Evolutionary conservation across 345 rosid species (phyloP), one percentile per base, ranked within the genome.

Genomic region (Capsella bursapastoris): DNA sequence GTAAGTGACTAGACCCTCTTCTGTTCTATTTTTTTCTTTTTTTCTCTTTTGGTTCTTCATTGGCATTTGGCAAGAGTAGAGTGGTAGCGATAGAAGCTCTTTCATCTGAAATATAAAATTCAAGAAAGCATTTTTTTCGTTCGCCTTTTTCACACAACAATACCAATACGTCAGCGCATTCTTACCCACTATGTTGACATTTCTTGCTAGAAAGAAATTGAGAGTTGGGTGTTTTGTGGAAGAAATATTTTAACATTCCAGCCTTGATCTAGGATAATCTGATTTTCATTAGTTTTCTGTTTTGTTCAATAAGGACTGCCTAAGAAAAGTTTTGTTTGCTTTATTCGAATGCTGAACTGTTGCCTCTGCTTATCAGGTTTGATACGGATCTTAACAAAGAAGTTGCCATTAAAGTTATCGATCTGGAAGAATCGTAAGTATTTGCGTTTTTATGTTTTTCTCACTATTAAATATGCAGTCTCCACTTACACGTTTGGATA

Each of bases 381-480:
- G 99, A 95, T 70, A 87, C 85, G 83, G 98, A 87, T 35, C 94
- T 95, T 75, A 87, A 87, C 87, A 92, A 92, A 85, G 98, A 88
- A 29, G 97, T 95, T 82, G 99, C 99, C 68, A 95, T 95, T 66
- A 95, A 95, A 87, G 99, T 95, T 69, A 95, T 95, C 78, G 99
- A 95, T 79, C 86, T 95, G 68, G 99, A 95, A 82, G 99, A 95
- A 87, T 92, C 99, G 98, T 95, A 88, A 90, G 98, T 85, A 57
- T 45, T 31, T 44, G 4, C 3, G 5, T 71, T 32, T 64, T 35
- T 8, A 40, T 56, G 2, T 48, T 57, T 48, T 64, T 57, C 29
- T 65, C 27, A 8, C 40, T 48, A 5, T 70, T 31, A 29, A n/a
- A 15, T 69, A 43, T 44, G 25, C 67, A 45, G 18, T 48, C 61